These are phyloP conservation scores for Diaporthe aspalathi DNA, from an alignment of 2,329 filamentous ascomycete genomes.

Conservation along the genomic window DNA sequence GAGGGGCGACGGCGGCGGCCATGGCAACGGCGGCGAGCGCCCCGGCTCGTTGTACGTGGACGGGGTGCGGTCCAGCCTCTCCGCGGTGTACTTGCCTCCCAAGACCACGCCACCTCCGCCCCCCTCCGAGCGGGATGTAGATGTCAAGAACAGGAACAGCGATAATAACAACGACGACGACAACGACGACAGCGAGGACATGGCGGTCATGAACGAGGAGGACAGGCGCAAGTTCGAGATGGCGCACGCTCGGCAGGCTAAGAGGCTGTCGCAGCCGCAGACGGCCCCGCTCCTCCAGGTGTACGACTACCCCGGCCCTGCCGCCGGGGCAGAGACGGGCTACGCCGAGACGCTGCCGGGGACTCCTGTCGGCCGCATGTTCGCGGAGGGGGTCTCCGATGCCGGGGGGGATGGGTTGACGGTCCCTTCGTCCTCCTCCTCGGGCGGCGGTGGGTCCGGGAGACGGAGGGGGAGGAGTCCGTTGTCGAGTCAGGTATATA, in stretches of 20 bases:
- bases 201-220: constrained; percentile 80
- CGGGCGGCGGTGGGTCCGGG: not conserved
- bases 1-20: not conserved
- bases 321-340: constrained; percentile 27
- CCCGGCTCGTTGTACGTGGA: constrained; percentile 24
- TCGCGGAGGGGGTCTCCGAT: not conserved
- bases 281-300: not conserved
- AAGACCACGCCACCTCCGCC: constrained; percentile 70
- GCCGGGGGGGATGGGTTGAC: constrained; percentile 5
- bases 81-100: constrained; percentile 73
- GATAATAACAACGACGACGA: not conserved
- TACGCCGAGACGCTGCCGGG: constrained; percentile 39
- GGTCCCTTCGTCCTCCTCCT: not conserved
- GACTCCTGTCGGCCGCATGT: constrained; percentile 32
- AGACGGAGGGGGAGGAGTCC: constrained; percentile 32
- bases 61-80: constrained; percentile 1
- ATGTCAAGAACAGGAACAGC: not conserved
- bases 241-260: constrained; percentile 67
- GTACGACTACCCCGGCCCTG: not conserved
- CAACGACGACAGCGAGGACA: not conserved
- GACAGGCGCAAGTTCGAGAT: constrained; percentile 80
- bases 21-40: too few relatives aligned
- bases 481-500: constrained; percentile 22
- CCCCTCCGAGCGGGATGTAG: constrained; percentile 9
- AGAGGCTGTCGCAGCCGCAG: constrained; percentile 40